Percentiles rank a stretch among this genome's conserved stretches.
phyloP scores from a whole-genome alignment of 202 grass and related monocot species.

The Eragrostis tef region DNA sequence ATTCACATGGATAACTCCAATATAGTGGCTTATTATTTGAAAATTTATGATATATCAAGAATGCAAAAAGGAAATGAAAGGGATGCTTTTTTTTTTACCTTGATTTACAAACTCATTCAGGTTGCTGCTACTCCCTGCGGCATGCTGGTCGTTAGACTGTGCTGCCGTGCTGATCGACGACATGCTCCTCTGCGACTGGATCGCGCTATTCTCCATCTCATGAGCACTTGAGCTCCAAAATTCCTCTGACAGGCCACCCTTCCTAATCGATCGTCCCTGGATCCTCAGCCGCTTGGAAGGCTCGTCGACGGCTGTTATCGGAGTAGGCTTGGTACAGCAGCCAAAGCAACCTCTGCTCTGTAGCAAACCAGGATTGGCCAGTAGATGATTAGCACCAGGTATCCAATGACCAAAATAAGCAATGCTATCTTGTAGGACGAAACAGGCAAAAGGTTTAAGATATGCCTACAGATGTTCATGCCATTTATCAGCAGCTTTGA shows the following conservation, averaged over 20 bases:
- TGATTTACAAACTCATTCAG: conserved; percentile 76
- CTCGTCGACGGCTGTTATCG: conserved; percentile 76
- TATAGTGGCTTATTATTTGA: not conserved
- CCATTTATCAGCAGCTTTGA: not conserved
- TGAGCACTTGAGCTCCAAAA: conserved; percentile 78
- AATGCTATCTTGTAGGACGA: not conserved
- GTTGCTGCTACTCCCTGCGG: conserved; percentile 69
- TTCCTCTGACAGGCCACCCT: conserved; percentile 63
- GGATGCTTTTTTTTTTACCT: conserved; percentile 51
- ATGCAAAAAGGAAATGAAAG: not conserved
- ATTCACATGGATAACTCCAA: conserved; percentile 32
- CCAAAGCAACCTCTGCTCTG: conserved; percentile 99
- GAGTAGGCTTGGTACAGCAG: conserved; percentile 79
- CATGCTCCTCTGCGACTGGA: conserved; percentile 88
- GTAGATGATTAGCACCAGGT: conserved; percentile 55
- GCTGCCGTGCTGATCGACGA: conserved; percentile 78
- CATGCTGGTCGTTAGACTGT: conserved; percentile 57
- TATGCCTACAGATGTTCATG: not conserved
- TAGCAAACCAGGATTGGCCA: conserved; percentile 72
- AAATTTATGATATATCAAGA: not conserved
- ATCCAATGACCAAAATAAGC: not conserved
- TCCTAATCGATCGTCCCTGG: conserved; percentile 71
- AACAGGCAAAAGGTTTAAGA: conserved; percentile 21
- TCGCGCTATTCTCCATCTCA: conserved; percentile 74
- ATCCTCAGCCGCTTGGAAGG: conserved; percentile 89